Conservation (phyloP, 805 yeast genomes). For the Metschnikowia anglica region DNA sequence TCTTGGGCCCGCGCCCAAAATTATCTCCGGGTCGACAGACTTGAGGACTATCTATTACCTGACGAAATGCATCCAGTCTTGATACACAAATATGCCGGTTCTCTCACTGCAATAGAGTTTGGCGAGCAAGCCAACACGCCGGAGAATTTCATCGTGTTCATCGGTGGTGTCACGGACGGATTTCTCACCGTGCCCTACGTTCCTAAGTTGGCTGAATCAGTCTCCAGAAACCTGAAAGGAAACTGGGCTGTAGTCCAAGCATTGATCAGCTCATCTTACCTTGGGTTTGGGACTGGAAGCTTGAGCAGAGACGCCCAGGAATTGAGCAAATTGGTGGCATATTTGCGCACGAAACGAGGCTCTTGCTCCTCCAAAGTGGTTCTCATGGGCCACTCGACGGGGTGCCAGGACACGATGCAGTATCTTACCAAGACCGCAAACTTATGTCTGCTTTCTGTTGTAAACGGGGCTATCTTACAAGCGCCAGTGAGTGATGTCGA, state of each 20-base stretch:
- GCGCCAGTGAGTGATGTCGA: constrained; percentile 74
- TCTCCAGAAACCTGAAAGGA: constrained; percentile 25
- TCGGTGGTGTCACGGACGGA: constrained; percentile 76
- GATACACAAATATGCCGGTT: constrained; percentile 13
- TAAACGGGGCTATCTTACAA: constrained; percentile 66
- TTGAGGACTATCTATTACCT: no score
- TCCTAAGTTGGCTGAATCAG: constrained; percentile 43
- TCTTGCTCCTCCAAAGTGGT: constrained; percentile 50
- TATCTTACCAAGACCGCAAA: constrained; percentile 41
- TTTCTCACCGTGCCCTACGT: constrained; percentile 68
- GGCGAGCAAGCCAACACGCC: constrained; percentile 17
- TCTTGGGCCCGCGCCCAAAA: no score
- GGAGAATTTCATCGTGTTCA: constrained; percentile 57
- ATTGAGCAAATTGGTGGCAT: constrained; percentile 51
- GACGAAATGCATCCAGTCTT: constrained; percentile 15
- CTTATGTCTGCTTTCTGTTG: constrained; percentile 18
- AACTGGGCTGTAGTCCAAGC: constrained; percentile 61
- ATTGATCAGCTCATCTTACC: constrained; percentile 53
- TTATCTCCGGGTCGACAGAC: no score
- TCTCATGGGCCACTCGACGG: constrained; percentile 83
- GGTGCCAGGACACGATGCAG: constrained; percentile 71
- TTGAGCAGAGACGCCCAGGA: constrained; percentile 59
- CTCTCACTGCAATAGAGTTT: constrained; percentile 18
- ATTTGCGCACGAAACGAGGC: constrained; percentile 47
- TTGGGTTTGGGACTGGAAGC: constrained; percentile 75